Evolutionary conservation across 352 stramenopile species (phyloP).

Genomic region (Phytophthora tubulina): DNA sequence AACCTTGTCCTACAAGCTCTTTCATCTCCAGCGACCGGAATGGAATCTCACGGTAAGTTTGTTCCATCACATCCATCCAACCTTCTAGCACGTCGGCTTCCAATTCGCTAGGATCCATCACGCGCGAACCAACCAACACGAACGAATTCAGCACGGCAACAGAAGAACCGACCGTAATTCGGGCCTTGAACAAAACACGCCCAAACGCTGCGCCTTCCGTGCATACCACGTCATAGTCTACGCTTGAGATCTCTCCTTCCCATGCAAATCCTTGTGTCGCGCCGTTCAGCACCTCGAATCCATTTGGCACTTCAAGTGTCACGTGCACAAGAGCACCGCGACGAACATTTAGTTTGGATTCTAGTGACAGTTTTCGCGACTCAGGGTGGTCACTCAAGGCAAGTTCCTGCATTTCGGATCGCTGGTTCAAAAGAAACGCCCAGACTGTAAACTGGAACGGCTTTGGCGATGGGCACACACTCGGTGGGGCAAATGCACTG

Average conservation of each 20-base stretch:
- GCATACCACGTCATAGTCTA: slow-evolving; percentile 71
- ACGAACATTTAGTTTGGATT: slow-evolving; percentile 75
- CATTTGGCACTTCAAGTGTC: slow-evolving; percentile 68
- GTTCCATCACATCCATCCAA: slow-evolving; percentile 77
- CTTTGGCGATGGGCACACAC: slow-evolving; percentile 64
- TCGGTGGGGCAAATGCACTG: slow-evolving; percentile 73
- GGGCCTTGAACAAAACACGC: slow-evolving; percentile 77
- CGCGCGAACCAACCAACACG: slow-evolving; percentile 61
- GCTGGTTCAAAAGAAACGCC: slow-evolving; percentile 80
- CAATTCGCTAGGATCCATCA: slow-evolving; percentile 50
- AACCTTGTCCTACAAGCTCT: slow-evolving; percentile 76
- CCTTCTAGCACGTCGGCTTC: slow-evolving; percentile 66
- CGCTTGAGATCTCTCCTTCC: slow-evolving; percentile 74
- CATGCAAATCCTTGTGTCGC: slow-evolving; percentile 76
- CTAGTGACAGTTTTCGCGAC: slow-evolving; percentile 56
- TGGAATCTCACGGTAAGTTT: slow-evolving; percentile 81
- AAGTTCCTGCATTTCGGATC: slow-evolving; percentile 69
- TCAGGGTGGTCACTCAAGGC: slow-evolving; percentile 52
- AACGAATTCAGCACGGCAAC: slow-evolving; percentile 80
- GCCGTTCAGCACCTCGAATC: slow-evolving; percentile 70
- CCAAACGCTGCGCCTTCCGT: slow-evolving; percentile 59
- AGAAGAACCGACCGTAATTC: slow-evolving; percentile 73
- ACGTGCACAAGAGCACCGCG: slow-evolving; percentile 80
- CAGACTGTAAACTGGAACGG: slow-evolving; percentile 79
- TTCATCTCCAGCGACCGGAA: slow-evolving; percentile 75